A percentile compares a stretch with the other conserved stretches of the same genome.
phyloP scores from a whole-genome alignment of 306 rosid genomes.

The Cucurbita argyrosperma region DNA sequence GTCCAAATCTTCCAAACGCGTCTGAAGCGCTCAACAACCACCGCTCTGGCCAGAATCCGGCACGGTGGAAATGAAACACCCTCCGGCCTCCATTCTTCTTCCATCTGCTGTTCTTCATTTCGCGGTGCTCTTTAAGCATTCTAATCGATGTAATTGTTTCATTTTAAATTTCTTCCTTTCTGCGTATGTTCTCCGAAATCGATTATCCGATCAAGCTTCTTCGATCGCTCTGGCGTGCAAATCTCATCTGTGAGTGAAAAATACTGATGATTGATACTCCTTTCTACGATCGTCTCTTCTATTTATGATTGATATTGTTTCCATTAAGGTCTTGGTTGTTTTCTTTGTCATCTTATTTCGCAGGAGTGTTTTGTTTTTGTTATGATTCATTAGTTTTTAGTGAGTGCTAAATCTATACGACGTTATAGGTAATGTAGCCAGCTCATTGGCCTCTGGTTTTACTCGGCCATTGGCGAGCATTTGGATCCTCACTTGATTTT shows the following conservation, averaged over 20 bases:
- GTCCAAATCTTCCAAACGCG: not conserved
- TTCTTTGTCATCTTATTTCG: not conserved
- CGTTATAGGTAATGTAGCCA: slow-evolving; percentile 38
- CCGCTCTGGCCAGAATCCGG: not conserved
- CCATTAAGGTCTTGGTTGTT: not conserved
- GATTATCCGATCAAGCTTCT: not conserved
- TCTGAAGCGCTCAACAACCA: not conserved
- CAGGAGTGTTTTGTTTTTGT: not conserved
- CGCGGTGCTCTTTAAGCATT: not conserved
- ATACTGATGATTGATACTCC: not conserved
- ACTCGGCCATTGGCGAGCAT: slow-evolving; percentile 26
- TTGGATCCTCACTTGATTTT: slow-evolving; percentile 43
- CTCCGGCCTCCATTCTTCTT: not conserved
- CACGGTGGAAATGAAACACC: not conserved
- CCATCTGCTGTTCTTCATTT: not conserved
- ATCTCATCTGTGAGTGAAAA: not conserved
- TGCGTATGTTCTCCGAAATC: not conserved
- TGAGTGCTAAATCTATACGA: not conserved
- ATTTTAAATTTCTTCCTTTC: not conserved
- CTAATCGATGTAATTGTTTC: not conserved
- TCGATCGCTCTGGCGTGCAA: not conserved
- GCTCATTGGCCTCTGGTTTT: slow-evolving; percentile 40
- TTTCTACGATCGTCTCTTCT: not conserved
- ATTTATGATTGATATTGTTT: not conserved
- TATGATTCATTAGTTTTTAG: not conserved